Conservation (phyloP, 495 filamentous ascomycete species). For the Penicillium lividum region DNA sequence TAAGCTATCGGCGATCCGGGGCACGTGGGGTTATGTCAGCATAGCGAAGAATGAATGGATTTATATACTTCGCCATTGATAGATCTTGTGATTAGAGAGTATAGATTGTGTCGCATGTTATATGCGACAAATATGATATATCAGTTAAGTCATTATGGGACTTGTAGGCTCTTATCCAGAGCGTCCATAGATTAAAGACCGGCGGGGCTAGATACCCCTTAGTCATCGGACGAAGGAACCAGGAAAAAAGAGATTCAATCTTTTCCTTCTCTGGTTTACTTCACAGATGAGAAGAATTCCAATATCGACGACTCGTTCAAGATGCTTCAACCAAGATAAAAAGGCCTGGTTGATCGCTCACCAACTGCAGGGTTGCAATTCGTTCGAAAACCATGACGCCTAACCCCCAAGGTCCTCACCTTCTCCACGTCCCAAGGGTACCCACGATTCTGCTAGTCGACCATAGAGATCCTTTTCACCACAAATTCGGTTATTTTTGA, state of each 20-base stretch:
- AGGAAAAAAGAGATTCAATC: conserved; percentile 6
- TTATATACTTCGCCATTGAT: neutral
- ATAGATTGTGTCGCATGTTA: neutral
- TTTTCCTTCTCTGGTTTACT: neutral
- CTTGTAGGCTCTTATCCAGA: neutral
- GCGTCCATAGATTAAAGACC: neutral
- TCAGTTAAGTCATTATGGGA: neutral
- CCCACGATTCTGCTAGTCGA: conserved; percentile 20
- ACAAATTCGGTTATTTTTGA: conserved; percentile 8
- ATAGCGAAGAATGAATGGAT: conserved; percentile 1
- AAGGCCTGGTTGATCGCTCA: conserved; percentile 16
- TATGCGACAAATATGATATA: neutral
- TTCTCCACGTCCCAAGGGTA: conserved; percentile 33
- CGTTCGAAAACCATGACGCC: conserved; percentile 24
- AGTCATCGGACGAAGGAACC: conserved; percentile 15
- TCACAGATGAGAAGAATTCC: neutral
- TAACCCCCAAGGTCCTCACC: conserved; percentile 41
- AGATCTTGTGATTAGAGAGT: neutral
- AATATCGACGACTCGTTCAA: neutral
- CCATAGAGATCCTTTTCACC: conserved; percentile 1
- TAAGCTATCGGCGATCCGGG: conserved; percentile 25
- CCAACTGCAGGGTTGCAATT: conserved; percentile 20
- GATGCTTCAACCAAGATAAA: conserved; percentile 2
- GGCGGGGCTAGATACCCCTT: conserved; percentile 8
- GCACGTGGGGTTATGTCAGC: conserved; percentile 27